phyloP scores from a whole-genome alignment of 2,329 filamentous ascomycete genomes.

The Microdochium nivale region DNA sequence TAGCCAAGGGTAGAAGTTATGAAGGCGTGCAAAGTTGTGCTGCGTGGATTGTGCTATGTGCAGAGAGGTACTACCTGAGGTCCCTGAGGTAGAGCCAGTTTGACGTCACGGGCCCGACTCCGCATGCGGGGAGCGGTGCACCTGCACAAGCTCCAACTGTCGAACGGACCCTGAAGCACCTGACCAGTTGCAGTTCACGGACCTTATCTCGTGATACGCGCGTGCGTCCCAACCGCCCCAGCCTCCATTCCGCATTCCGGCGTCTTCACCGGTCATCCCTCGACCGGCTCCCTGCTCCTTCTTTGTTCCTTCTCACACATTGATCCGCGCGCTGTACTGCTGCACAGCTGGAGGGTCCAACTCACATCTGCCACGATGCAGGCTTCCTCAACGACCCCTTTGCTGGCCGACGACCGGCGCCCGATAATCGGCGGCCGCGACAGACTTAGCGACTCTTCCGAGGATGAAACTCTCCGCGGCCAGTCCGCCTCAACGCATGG shows the following conservation, averaged over 20 bases:
- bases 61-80: no score
- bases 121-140: background rate
- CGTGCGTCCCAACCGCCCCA: background rate
- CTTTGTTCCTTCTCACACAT: background rate
- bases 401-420: slow-evolving; percentile 17
- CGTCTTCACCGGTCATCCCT: background rate
- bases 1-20: no score
- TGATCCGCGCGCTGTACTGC: background rate
- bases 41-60: no score
- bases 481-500: slow-evolving; percentile 13
- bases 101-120: background rate
- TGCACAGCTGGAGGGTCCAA: background rate
- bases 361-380: slow-evolving; percentile 3
- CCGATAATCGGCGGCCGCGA: slow-evolving; percentile 8
- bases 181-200: background rate
- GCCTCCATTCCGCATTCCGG: background rate
- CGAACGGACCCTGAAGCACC: background rate
- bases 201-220: background rate
- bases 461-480: slow-evolving; percentile 26
- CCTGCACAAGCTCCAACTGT: background rate
- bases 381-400: slow-evolving; percentile 19
- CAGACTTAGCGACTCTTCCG: slow-evolving; percentile 13
- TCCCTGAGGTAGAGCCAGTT: no score
- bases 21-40: no score
- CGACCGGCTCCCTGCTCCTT: background rate